Base-by-base conservation (phyloP, 2,329 filamentous ascomycete genomes). In the Monosporascus ibericus region DNA sequence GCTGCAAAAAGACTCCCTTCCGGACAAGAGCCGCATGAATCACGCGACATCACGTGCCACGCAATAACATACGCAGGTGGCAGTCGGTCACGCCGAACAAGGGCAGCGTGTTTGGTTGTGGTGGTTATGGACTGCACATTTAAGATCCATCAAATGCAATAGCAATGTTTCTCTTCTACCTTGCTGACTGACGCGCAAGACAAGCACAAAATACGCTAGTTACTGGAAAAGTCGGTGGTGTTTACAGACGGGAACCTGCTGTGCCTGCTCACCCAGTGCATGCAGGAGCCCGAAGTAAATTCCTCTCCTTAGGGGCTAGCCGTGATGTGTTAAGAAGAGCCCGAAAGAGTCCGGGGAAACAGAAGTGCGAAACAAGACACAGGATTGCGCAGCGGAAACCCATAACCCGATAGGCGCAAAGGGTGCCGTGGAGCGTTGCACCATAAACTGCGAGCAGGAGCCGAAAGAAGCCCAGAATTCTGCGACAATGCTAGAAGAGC, bases 201-300 rank as follows among this genome's bases (percentile, higher is more conserved):
- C 30, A 34, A 34, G 30, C 11, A 34, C 30, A 14, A 34, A 34
- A 34, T 34, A 34, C 30, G 30, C 30, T 34, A 34, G 30, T 34
- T 34, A 34, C 30, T 34, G 30, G 30, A 34, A 1, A 34, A 34
- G 30, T 2, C 9, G 30, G 30, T 30, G 27, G 27, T 34, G 30
- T 42, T 42, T 42, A 42, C 39, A 42, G 18, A 42, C 18, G 39
- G 22, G 11, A 42, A 18, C 42, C 20, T 46, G 39, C 30, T 34
- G 40, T 49, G 51, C 51, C 15, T 52, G 51, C 51, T 52, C 51
- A 52, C 51, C 51, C 51, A 52, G 47, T 40, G 38, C 39, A 48
- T 18, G 36, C 47, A 39, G 7, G 14, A 39, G 20, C 24, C 17
- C 27, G 30, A 14, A 34, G 30, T 34, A 34, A 34, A 34, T 34